phyloP scores from a whole-genome alignment of 1,139 yeast species.

The Taiozyma onychis region DNA sequence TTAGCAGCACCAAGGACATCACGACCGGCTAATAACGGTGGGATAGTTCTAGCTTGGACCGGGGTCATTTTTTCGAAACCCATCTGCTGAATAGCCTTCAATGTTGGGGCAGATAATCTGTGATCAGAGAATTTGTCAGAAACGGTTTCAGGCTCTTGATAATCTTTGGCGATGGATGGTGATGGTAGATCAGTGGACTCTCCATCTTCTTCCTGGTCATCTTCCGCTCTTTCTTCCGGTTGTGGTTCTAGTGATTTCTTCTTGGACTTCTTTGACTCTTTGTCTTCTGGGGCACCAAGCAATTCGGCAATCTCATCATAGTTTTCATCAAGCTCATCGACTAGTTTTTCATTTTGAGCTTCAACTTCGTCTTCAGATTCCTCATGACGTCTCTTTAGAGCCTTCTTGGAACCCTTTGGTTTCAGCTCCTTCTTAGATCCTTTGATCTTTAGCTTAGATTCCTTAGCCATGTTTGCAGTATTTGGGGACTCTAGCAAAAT shows the following conservation, averaged over 20 bases:
- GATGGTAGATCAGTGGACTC: conserved; percentile 8
- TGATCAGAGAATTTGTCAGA: conserved; percentile 44
- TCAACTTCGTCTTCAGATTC: conserved; percentile 22
- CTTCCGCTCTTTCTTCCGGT: conserved; percentile 14
- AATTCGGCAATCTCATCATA: conserved; percentile 52
- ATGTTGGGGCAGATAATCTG: conserved; percentile 73
- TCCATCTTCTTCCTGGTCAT: conserved; percentile 12
- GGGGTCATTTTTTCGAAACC: conserved; percentile 88
- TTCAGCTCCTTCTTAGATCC: conserved; percentile 2
- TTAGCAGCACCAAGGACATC: conserved; percentile 97
- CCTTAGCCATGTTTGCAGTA: conserved; percentile 15
- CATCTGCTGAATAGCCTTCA: conserved; percentile 75
- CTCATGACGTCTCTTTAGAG: conserved; percentile 19
- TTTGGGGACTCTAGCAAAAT: not conserved
- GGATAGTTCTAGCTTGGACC: conserved; percentile 91
- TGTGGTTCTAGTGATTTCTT: conserved; percentile 2
- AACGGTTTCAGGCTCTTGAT: conserved; percentile 3
- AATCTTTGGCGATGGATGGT: conserved; percentile 1
- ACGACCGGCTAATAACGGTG: conserved; percentile 90
- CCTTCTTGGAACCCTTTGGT: conserved; percentile 4
- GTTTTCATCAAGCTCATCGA: conserved; percentile 33
- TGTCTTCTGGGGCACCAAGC: conserved; percentile 29
- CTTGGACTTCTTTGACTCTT: conserved; percentile 23
- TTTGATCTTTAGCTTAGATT: conserved; percentile 7
- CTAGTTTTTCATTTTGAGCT: conserved; percentile 38